These are phyloP conservation scores for Hirschfeldia incana DNA, from an alignment of 345 rosid genomes.

Conservation along the genomic window DNA sequence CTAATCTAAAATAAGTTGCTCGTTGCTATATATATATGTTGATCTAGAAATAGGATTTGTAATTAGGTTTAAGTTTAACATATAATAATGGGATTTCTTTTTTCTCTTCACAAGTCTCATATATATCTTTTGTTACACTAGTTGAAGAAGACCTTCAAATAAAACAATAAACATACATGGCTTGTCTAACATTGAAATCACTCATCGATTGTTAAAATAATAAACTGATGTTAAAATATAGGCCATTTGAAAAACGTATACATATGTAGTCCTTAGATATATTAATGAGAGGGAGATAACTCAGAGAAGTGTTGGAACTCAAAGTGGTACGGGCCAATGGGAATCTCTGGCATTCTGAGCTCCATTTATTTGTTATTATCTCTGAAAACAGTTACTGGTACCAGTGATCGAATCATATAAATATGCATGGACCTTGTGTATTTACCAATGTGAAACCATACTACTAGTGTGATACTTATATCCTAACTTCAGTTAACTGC, in stretches of 20 bases:
- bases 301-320: conserved; percentile 30
- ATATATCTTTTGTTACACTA: background rate
- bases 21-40: background rate
- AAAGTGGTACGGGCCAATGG: conserved; percentile 31
- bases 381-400: background rate
- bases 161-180: background rate
- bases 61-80: background rate
- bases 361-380: conserved; percentile 10
- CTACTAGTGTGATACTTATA: background rate
- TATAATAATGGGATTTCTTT: background rate
- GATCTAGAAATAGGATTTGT: background rate
- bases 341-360: conserved; percentile 17
- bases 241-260: background rate
- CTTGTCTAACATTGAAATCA: background rate
- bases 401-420: background rate
- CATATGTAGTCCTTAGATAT: conserved; percentile 1
- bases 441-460: background rate
- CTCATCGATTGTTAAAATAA: background rate
- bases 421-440: background rate
- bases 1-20: background rate
- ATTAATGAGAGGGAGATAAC: conserved; percentile 18
- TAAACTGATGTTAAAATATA: background rate
- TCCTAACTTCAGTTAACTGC: background rate
- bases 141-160: background rate
- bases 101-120: background rate